Conservation (phyloP, 176 grass and related monocot species). For the bread wheat (Triticum aestivum) region DNA sequence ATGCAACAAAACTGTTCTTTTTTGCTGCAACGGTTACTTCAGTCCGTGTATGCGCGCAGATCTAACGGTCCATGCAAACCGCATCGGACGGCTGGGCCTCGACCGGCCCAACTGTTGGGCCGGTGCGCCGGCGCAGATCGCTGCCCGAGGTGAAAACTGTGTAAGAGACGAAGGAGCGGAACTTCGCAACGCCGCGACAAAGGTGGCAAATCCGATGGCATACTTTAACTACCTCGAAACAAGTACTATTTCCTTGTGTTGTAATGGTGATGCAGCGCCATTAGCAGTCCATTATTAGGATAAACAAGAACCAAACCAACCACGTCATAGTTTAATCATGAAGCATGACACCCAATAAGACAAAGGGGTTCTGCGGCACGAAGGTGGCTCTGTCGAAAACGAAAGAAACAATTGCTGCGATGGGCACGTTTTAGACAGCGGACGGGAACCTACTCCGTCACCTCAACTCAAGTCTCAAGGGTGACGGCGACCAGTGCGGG, state of each 20-base stretch:
- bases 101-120: too few species aligned
- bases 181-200: background rate
- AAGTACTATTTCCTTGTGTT: background rate
- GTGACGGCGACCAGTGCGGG: background rate
- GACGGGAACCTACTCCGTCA: background rate
- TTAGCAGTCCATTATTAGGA: background rate
- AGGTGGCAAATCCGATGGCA: background rate
- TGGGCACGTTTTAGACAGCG: background rate
- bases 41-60: too few species aligned
- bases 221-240: background rate
- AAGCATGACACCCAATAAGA: conserved; percentile 21
- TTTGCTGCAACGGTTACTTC: too few species aligned
- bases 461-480: background rate
- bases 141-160: background rate
- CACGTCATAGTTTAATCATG: conserved; percentile 20
- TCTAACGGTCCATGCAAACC: too few species aligned
- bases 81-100: too few species aligned
- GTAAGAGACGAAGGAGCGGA: background rate
- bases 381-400: background rate
- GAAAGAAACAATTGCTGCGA: conserved; percentile 8
- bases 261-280: background rate
- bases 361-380: background rate
- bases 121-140: too few species aligned
- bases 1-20: too few species aligned
- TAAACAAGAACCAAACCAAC: background rate